phyloP scores from a whole-genome alignment of 2,329 filamentous ascomycete species.

The Ophiostoma sp. region DNA sequence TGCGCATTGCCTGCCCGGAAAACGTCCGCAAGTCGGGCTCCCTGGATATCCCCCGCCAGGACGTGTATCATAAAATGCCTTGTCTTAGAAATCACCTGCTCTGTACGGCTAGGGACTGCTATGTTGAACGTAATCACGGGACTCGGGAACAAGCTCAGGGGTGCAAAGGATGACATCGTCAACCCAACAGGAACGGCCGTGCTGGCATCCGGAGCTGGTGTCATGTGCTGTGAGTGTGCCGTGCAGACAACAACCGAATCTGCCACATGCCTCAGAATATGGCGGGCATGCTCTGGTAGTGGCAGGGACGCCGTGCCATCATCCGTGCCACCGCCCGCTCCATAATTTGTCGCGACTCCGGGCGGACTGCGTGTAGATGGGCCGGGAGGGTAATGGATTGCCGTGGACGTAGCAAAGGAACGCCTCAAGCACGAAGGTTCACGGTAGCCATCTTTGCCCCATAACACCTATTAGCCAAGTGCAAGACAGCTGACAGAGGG shows the following conservation, averaged over 20 bases:
- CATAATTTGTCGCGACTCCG: background rate
- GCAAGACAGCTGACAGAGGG: background rate
- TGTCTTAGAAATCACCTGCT: conserved; percentile 50
- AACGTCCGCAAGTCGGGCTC: conserved; percentile 52
- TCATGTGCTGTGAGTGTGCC: conserved; percentile 31
- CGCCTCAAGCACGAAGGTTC: background rate
- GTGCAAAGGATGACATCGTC: conserved; percentile 63
- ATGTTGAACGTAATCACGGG: conserved; percentile 60
- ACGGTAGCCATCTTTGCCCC: background rate
- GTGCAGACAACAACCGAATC: conserved; percentile 43
- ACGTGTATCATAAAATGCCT: conserved; percentile 57
- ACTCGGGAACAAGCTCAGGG: conserved; percentile 52
- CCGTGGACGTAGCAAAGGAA: conserved; percentile 9
- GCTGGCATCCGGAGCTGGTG: conserved; percentile 17
- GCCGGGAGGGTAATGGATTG: background rate
- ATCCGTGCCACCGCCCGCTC: background rate
- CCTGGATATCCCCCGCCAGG: conserved; percentile 48
- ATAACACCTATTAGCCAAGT: background rate
- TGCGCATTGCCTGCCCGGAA: conserved; percentile 53
- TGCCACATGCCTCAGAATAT: conserved; percentile 55
- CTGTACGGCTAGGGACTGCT: conserved; percentile 55
- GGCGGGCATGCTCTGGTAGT: conserved; percentile 51
- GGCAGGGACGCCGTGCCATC: conserved; percentile 26
- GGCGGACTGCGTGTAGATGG: background rate
- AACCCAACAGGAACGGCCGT: conserved; percentile 47